Conservation (phyloP, 2,329 filamentous ascomycete species). For the Dendryphion nanum region DNA sequence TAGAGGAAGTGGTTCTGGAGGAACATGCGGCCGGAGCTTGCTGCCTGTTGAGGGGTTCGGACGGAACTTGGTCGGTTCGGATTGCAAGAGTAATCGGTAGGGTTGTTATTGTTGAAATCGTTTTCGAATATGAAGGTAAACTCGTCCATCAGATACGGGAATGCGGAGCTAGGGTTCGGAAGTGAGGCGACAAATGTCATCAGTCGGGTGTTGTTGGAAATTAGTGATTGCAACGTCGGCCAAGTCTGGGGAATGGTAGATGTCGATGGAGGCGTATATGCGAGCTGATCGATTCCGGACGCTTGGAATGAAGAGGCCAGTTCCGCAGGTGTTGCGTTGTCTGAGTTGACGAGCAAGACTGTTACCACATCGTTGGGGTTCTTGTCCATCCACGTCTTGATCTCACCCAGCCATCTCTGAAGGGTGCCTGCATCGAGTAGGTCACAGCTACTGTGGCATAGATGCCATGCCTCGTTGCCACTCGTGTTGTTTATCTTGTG, state of each 20-base stretch:
- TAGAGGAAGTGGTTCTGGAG: slow-evolving; percentile 82
- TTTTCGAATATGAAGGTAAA: slow-evolving; percentile 73
- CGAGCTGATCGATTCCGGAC: slow-evolving; percentile 60
- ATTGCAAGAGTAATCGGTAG: slow-evolving; percentile 69
- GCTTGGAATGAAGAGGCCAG: slow-evolving; percentile 49
- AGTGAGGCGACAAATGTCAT: slow-evolving; percentile 66
- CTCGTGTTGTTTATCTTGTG: slow-evolving; percentile 54
- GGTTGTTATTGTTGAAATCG: slow-evolving; percentile 60
- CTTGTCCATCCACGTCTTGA: slow-evolving; percentile 67
- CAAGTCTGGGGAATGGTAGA: slow-evolving; percentile 57
- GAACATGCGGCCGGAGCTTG: slow-evolving; percentile 61
- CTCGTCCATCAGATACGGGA: slow-evolving; percentile 62
- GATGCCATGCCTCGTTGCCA: slow-evolving; percentile 50
- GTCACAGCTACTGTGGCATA: slow-evolving; percentile 69
- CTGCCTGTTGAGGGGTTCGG: slow-evolving; percentile 47
- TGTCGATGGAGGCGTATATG: slow-evolving; percentile 44
- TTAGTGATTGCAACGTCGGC: slow-evolving; percentile 72
- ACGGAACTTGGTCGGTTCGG: slow-evolving; percentile 63
- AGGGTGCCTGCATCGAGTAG: slow-evolving; percentile 69
- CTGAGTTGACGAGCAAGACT: slow-evolving; percentile 69
- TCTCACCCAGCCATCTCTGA: slow-evolving; percentile 60
- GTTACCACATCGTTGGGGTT: slow-evolving; percentile 76
- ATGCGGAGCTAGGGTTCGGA: slow-evolving; percentile 27
- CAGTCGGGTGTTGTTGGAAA: slow-evolving; percentile 62
- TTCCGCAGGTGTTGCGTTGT: slow-evolving; percentile 54